These are phyloP conservation scores for Curvularia sp. DNA, from an alignment of 2,329 filamentous ascomycete species.

Conservation along the genomic window DNA sequence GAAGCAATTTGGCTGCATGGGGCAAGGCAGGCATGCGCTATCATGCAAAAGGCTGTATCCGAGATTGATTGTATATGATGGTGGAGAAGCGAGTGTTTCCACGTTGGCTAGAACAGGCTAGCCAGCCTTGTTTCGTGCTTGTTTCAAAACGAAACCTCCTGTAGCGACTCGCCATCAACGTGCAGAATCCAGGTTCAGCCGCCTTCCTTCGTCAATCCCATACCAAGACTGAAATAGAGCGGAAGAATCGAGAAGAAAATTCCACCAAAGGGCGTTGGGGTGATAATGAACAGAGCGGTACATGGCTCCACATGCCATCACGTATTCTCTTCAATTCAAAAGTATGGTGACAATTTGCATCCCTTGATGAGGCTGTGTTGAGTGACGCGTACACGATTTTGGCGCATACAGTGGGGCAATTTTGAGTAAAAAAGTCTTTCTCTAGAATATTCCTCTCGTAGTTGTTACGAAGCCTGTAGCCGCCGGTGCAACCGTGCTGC, in stretches of 20 bases:
- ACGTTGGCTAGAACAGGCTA: constrained; percentile 28
- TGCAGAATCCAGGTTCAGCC: not conserved
- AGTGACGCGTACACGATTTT: constrained; percentile 14
- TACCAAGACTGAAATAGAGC: not conserved
- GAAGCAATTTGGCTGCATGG: constrained; percentile 16
- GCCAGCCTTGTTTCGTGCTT: constrained; percentile 17
- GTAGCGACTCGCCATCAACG: constrained; percentile 16
- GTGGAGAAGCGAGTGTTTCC: constrained; percentile 34
- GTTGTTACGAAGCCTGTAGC: constrained; percentile 16
- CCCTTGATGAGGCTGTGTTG: constrained; percentile 13
- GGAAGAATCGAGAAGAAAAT: not conserved
- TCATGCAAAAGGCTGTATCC: constrained; percentile 28
- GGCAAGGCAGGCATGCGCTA: constrained; percentile 15
- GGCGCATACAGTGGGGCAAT: constrained; percentile 15
- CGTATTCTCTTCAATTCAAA: not conserved
- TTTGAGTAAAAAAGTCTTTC: not conserved
- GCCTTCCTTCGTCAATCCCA: not conserved
- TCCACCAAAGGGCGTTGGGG: not conserved
- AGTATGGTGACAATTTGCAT: not conserved
- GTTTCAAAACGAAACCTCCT: constrained; percentile 35
- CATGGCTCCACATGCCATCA: not conserved
- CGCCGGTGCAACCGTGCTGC: not conserved
- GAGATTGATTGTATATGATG: constrained; percentile 30
- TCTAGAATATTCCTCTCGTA: constrained; percentile 6
- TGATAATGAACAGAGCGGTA: not conserved